Conservation (phyloP, 164 flowering plant species). For the Magnolia sinica region DNA sequence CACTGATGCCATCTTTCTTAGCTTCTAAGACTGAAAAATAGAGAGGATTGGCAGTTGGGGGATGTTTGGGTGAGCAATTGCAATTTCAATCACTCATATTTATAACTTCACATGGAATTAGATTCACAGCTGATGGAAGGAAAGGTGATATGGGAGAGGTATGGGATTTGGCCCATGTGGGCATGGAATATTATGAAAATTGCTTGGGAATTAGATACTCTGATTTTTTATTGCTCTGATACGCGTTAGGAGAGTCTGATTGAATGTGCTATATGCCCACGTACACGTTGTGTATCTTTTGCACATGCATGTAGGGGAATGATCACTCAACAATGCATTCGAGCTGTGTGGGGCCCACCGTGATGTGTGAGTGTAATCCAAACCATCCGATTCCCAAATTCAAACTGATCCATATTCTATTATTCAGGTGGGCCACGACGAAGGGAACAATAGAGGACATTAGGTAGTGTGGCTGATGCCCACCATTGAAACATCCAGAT, state of each 20-base stretch:
- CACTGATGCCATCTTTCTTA: conserved; percentile 41
- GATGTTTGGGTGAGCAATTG: conserved; percentile 19
- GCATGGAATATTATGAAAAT: conserved; percentile 4
- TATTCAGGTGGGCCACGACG: no score
- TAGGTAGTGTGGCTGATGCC: no score
- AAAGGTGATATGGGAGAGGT: background rate
- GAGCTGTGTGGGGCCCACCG: no score
- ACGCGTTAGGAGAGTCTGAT: background rate
- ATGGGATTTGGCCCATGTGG: background rate
- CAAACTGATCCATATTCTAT: no score
- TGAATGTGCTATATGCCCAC: background rate
- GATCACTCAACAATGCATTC: no score
- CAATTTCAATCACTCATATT: conserved; percentile 2
- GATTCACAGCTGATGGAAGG: conserved; percentile 1
- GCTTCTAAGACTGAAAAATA: background rate
- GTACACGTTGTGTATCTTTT: background rate
- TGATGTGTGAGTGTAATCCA: no score
- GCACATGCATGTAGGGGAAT: no score
- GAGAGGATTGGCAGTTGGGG: background rate
- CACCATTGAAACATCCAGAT: no score
- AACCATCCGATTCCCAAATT: no score
- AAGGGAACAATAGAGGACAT: no score
- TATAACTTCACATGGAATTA: conserved; percentile 16
- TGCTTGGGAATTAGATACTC: conserved; percentile 13
- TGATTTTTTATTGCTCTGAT: background rate